Percentiles rank a stretch among this genome's conserved stretches.
Evolutionary conservation across 345 rosid genomes (phyloP).

Genomic region (Eucalyptus marginata): DNA sequence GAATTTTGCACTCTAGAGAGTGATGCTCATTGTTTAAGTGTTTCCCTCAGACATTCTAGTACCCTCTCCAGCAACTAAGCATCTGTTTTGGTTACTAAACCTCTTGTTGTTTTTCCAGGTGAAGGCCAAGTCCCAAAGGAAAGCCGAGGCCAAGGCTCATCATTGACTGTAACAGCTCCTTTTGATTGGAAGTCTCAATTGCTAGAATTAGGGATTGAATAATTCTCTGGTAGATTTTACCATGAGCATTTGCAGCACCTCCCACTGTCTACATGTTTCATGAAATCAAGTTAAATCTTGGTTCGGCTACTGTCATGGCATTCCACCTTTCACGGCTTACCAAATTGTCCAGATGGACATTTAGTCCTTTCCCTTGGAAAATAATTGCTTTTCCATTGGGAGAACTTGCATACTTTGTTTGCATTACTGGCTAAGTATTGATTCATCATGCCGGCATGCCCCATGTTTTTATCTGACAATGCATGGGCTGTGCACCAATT

Average conservation of each 20-base stretch:
- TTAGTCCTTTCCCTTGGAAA: not conserved
- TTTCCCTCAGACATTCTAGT: not conserved
- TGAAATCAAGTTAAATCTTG: not conserved
- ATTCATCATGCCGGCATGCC: not conserved
- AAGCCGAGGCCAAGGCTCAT: constrained; percentile 33
- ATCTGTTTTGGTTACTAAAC: not conserved
- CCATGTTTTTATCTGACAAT: not conserved
- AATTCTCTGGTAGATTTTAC: not conserved
- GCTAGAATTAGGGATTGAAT: not conserved
- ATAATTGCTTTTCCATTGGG: not conserved
- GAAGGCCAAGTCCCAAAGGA: constrained; percentile 26
- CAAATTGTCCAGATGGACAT: not conserved
- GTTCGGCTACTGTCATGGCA: not conserved
- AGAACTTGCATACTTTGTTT: not conserved
- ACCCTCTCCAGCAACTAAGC: not conserved
- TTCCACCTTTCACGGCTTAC: not conserved
- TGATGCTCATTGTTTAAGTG: not conserved
- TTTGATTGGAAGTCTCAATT: not conserved
- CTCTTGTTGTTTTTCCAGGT: constrained; percentile 11
- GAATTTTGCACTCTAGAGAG: not conserved
- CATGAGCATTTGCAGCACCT: not conserved
- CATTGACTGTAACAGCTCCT: constrained; percentile 11
- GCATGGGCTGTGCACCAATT: not conserved
- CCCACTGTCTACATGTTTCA: not conserved
- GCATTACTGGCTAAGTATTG: not conserved